phyloP scores from a whole-genome alignment of 2,329 filamentous ascomycete genomes.

The Monosporascus sp. region DNA sequence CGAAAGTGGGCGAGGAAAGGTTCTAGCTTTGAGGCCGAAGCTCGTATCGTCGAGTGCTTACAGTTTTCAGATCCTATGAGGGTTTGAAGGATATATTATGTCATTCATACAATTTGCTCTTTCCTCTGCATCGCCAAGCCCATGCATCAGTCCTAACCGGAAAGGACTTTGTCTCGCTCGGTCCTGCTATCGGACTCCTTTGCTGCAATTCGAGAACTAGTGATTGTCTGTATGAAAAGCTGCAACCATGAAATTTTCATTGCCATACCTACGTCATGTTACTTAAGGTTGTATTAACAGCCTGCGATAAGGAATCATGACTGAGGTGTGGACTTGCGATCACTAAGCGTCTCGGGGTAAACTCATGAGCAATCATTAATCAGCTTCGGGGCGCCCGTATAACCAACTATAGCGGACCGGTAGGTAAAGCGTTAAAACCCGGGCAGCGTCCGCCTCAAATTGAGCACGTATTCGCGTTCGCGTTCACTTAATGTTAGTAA shows the following conservation, averaged over 20 bases:
- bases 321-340: not conserved
- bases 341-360: not conserved
- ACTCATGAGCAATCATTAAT: not conserved
- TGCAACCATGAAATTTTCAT: not conserved
- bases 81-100: not conserved
- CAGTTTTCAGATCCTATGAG: slow-evolving; percentile 18
- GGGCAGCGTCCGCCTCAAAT: too few species aligned
- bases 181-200: not conserved
- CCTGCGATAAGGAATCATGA: not conserved
- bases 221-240: not conserved
- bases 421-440: too few species aligned
- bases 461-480: not conserved
- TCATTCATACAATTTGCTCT: not conserved
- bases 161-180: not conserved
- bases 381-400: too few species aligned
- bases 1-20: slow-evolving; percentile 27
- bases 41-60: slow-evolving; percentile 21
- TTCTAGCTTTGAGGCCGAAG: slow-evolving; percentile 27
- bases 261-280: not conserved
- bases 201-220: not conserved
- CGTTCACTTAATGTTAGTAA: not conserved
- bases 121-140: too few species aligned
- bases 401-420: too few species aligned
- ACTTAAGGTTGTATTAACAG: not conserved
- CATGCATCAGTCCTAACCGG: too few species aligned